phyloP scores from a whole-genome alignment of 148 eudicot species.

The Fagopyrum homotropicum region DNA sequence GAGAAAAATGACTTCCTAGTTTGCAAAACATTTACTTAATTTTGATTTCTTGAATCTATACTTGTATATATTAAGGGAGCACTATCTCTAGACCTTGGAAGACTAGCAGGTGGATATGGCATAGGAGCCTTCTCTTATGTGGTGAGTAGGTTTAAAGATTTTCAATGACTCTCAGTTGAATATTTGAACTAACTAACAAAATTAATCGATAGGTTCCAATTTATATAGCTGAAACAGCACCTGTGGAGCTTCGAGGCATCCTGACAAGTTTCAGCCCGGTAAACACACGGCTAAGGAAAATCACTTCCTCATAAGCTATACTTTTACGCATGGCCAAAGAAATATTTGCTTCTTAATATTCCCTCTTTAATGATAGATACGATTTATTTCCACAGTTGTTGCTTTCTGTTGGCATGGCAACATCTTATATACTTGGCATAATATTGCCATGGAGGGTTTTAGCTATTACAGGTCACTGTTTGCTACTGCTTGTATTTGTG shows the following conservation, averaged over 20 bases:
- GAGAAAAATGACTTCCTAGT: neutral
- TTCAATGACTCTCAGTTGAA: neutral
- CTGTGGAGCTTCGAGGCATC: conserved; percentile 78
- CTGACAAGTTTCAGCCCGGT: conserved; percentile 81
- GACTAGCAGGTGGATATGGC: conserved; percentile 90
- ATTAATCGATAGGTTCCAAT: conserved; percentile 56
- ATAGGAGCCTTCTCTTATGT: conserved; percentile 93
- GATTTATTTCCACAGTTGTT: conserved; percentile 44
- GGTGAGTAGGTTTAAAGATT: conserved; percentile 22
- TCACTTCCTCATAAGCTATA: neutral
- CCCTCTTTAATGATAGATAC: neutral
- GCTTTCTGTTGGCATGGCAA: conserved; percentile 69
- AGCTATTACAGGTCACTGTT: conserved; percentile 56
- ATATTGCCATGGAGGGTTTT: conserved; percentile 68
- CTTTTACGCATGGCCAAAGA: neutral
- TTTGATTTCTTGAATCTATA: neutral
- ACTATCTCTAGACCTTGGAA: conserved; percentile 59
- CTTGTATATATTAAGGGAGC: conserved; percentile 28
- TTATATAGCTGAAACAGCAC: conserved; percentile 87
- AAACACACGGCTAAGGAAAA: neutral
- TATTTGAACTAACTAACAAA: neutral
- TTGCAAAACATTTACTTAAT: neutral
- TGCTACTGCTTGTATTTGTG: neutral
- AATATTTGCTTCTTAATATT: neutral
- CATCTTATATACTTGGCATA: conserved; percentile 66